phyloP scores from a whole-genome alignment of 2,329 filamentous ascomycete genomes.

The Exophiala viscosa region DNA sequence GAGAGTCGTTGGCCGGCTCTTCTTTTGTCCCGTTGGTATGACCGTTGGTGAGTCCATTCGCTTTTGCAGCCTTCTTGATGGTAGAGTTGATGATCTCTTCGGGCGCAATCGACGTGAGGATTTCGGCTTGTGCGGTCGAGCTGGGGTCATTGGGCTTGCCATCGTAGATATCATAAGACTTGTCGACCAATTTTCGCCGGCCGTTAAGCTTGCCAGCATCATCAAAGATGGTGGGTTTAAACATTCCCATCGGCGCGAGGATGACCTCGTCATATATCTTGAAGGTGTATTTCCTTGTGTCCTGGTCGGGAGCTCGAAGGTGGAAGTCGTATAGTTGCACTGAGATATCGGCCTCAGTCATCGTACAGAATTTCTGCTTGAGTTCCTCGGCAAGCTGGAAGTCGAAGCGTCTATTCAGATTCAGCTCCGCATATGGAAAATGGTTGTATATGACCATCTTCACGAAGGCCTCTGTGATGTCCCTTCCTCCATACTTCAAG shows the following conservation, averaged over 20 bases:
- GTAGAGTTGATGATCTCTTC: conserved; percentile 28
- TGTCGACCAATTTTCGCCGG: conserved; percentile 75
- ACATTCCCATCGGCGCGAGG: conserved; percentile 91
- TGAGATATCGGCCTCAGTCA: conserved; percentile 84
- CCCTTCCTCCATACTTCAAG: conserved; percentile 85
- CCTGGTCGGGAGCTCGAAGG: conserved; percentile 78
- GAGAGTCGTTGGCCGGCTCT: conserved; percentile 61
- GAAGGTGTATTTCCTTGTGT: conserved; percentile 89
- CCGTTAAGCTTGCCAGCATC: conserved; percentile 68
- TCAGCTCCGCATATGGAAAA: conserved; percentile 93
- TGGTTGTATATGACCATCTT: conserved; percentile 98
- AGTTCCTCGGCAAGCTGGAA: conserved; percentile 91
- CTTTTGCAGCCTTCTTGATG: conserved; percentile 31
- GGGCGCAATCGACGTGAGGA: conserved; percentile 52
- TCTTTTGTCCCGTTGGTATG: conserved; percentile 44
- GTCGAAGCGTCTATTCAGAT: conserved; percentile 83
- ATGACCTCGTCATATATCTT: conserved; percentile 97
- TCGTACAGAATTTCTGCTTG: conserved; percentile 87
- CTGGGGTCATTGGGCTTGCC: conserved; percentile 85
- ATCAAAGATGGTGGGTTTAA: conserved; percentile 81
- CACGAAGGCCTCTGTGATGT: conserved; percentile 90
- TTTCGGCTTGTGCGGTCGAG: conserved; percentile 74
- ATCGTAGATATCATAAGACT: conserved; percentile 92
- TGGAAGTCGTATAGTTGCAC: conserved; percentile 89
- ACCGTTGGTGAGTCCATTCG: conserved; percentile 32